Evolutionary conservation across 257 asterid species (phyloP).

Genomic region (Capsicum pubescens): DNA sequence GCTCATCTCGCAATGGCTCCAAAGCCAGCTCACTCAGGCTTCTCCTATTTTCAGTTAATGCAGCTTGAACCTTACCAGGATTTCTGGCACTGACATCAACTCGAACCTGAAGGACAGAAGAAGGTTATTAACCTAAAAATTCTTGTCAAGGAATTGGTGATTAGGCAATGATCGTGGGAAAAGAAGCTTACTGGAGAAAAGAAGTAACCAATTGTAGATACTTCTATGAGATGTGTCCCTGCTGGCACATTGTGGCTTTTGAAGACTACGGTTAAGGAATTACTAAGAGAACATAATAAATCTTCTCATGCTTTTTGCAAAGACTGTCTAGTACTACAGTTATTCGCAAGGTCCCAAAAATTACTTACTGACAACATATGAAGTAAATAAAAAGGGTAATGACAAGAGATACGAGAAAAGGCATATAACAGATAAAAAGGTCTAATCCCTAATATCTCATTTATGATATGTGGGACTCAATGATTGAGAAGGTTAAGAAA

Average conservation of each 20-base stretch:
- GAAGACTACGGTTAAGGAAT: conserved; percentile 55
- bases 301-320: conserved; percentile 1
- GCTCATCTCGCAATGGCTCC: conserved; percentile 94
- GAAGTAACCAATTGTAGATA: conserved; percentile 82
- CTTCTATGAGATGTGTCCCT: conserved; percentile 98
- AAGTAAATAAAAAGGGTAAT: not conserved
- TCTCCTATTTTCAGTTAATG: conserved; percentile 91
- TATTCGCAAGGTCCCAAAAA: not conserved
- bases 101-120: conserved; percentile 61
- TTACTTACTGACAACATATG: not conserved
- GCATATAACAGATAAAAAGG: not conserved
- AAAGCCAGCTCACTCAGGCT: conserved; percentile 78
- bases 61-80: conserved; percentile 98
- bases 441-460: not conserved
- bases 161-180: conserved; percentile 29
- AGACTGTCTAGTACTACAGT: not conserved
- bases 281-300: conserved; percentile 22
- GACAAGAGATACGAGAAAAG: not conserved
- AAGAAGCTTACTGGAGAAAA: conserved; percentile 85
- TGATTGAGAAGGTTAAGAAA: too few species aligned
- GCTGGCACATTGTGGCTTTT: conserved; percentile 91
- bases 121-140: conserved; percentile 24
- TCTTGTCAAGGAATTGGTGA: conserved; percentile 19
- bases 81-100: conserved; percentile 97
- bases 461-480: too few species aligned